A percentile compares a stretch with the other conserved stretches of the same genome.
Conservation (phyloP, 1,284 basidiomycete genomes). For the Jaminaea rosea region DNA sequence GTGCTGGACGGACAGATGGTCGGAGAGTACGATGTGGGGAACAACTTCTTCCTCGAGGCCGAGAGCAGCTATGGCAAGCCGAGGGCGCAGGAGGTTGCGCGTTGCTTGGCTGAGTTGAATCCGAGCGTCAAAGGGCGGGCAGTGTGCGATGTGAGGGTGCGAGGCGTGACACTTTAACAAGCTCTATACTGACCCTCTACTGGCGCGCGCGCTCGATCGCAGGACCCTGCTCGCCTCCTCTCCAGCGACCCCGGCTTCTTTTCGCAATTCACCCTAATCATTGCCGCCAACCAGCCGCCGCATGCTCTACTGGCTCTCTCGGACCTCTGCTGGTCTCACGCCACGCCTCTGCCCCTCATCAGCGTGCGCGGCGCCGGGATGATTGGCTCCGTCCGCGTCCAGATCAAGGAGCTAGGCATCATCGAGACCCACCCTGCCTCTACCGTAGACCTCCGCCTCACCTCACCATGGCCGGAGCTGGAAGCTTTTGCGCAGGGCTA, state of each 20-base stretch:
- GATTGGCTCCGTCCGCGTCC: constrained; percentile 30
- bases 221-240: not conserved
- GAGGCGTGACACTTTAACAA: not conserved
- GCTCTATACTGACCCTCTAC: too few species aligned
- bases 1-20: constrained; percentile 64
- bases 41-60: constrained; percentile 84
- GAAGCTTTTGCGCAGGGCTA: constrained; percentile 19
- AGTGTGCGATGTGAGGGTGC: too few species aligned
- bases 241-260: constrained; percentile 52
- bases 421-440: constrained; percentile 87
- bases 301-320: constrained; percentile 22
- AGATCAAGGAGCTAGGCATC: constrained; percentile 49
- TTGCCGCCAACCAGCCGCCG: constrained; percentile 57
- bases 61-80: constrained; percentile 68
- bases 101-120: constrained; percentile 75
- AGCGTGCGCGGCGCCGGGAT: constrained; percentile 28
- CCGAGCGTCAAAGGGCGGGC: constrained; percentile 69
- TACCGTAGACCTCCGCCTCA: constrained; percentile 60
- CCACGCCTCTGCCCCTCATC: constrained; percentile 25
- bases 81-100: constrained; percentile 70
- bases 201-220: too few species aligned
- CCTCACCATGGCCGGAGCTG: constrained; percentile 68
- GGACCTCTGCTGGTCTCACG: constrained; percentile 22
- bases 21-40: constrained; percentile 69
- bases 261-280: constrained; percentile 64